Evolutionary conservation across 2,329 filamentous ascomycete genomes (phyloP).

Genomic region (Thyridium curvatum): DNA sequence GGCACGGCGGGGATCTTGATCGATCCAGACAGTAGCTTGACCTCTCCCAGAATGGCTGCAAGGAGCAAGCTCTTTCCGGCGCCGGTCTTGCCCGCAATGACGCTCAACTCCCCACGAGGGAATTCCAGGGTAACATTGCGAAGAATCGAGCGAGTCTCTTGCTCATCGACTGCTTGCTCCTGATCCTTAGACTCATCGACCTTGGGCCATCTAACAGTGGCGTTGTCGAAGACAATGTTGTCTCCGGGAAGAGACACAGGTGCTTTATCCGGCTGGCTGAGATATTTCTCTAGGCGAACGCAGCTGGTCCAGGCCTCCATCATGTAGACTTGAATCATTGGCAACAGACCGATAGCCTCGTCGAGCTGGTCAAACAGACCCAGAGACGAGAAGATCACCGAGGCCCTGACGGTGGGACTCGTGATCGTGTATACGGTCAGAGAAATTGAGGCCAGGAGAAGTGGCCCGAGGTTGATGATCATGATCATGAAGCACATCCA

Average conservation of each 20-base stretch:
- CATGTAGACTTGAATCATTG: conserved; percentile 24
- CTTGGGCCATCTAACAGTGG: conserved; percentile 25
- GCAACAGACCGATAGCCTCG: conserved; percentile 22
- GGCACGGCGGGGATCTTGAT: conserved; percentile 19
- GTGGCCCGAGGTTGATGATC: conserved; percentile 21
- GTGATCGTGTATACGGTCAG: conserved; percentile 24
- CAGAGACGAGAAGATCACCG: conserved; percentile 26
- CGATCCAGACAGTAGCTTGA: conserved; percentile 24
- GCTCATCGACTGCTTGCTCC: conserved; percentile 3
- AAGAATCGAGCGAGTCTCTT: conserved; percentile 22
- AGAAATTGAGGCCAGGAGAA: conserved; percentile 24
- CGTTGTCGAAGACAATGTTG: conserved; percentile 18
- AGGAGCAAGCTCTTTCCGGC: conserved; percentile 31
- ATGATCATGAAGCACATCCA: conserved; percentile 22
- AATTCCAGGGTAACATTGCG: conserved; percentile 23
- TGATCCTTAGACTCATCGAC: conserved; percentile 16
- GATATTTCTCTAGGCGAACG: conserved; percentile 24
- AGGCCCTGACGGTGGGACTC: conserved; percentile 21
- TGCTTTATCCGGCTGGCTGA: conserved; percentile 21
- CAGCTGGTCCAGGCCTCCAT: conserved; percentile 28
- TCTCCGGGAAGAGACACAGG: conserved; percentile 16
- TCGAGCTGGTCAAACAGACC: conserved; percentile 27
- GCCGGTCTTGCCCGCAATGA: conserved; percentile 30
- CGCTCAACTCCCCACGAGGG: conserved; percentile 22
- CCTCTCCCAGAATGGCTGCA: conserved; percentile 30